Evolutionary conservation across 2,329 filamentous ascomycete species (phyloP).

Genomic region (Claviceps spartinae): DNA sequence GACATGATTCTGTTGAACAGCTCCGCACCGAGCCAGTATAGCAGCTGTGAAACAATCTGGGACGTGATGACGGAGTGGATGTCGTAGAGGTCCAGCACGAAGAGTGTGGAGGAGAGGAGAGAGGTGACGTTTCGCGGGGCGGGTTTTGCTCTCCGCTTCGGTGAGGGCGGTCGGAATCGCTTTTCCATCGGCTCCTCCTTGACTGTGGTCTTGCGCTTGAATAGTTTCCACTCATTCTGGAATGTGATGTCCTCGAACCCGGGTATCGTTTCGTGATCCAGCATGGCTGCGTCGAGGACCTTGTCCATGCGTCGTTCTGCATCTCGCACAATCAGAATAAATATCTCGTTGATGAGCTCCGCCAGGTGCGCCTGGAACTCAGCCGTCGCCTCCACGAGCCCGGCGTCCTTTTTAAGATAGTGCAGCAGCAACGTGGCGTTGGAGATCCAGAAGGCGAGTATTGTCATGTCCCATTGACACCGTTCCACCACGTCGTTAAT

Average conservation of each 20-base stretch:
- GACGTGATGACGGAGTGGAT: constrained; percentile 92
- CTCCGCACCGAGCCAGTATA: constrained; percentile 94
- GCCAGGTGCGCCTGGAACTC: constrained; percentile 89
- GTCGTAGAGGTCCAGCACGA: constrained; percentile 96
- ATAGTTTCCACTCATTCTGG: constrained; percentile 96
- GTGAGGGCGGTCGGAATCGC: constrained; percentile 80
- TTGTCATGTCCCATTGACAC: constrained; percentile 99
- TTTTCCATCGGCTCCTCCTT: constrained; percentile 87
- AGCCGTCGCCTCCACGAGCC: constrained; percentile 64
- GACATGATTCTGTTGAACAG: constrained; percentile 98
- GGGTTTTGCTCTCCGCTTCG: constrained; percentile 80
- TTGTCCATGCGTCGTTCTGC: constrained; percentile 94
- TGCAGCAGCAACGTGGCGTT: constrained; percentile 92
- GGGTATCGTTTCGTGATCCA: constrained; percentile 95
- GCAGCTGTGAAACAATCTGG: constrained; percentile 80
- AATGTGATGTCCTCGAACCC: constrained; percentile 95
- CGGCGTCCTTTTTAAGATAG: constrained; percentile 88
- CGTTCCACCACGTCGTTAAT: constrained; percentile 95
- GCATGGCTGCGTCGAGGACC: constrained; percentile 81
- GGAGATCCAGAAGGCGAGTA: constrained; percentile 96
- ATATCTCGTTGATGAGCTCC: constrained; percentile 95
- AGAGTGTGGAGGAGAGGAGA: constrained; percentile 84
- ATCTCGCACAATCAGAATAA: constrained; percentile 92
- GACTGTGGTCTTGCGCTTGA: constrained; percentile 79
- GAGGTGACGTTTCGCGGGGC: constrained; percentile 94